Conservation (phyloP, 768 basidiomycete species). For the Phylloporus sp. region DNA sequence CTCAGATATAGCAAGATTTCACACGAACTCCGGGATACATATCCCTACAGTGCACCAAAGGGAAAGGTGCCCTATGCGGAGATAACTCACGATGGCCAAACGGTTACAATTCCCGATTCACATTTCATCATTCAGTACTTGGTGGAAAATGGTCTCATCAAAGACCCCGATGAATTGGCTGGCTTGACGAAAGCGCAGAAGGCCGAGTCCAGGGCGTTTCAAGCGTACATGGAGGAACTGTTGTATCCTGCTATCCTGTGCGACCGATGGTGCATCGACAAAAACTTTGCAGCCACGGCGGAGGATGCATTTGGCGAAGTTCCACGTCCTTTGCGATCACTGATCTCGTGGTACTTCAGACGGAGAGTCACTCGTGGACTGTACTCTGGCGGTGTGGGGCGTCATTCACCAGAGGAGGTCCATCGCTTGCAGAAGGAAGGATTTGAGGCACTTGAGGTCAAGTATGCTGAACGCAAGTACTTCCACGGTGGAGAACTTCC, state of each 20-base stretch:
- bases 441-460: constrained; percentile 28
- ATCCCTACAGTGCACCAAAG: constrained; percentile 28
- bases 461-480: constrained; percentile 21
- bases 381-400: constrained; percentile 26
- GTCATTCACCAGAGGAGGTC: constrained; percentile 33
- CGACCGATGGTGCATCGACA: constrained; percentile 30
- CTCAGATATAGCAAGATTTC: constrained; percentile 24
- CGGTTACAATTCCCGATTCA: constrained; percentile 25
- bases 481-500: constrained; percentile 27
- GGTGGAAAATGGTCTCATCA: constrained; percentile 21
- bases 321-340: constrained; percentile 18
- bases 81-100: constrained; percentile 23
- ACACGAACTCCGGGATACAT: constrained; percentile 25
- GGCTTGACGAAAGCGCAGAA: constrained; percentile 24
- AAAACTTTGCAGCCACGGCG: constrained; percentile 19
- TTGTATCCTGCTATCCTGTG: constrained; percentile 28
- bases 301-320: constrained; percentile 12
- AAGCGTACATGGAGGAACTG: constrained; percentile 30
- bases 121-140: constrained; percentile 34
- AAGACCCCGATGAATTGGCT: constrained; percentile 28
- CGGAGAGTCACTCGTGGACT: constrained; percentile 16
- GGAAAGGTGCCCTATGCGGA: constrained; percentile 33
- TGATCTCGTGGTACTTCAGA: constrained; percentile 22
- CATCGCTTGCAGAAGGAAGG: constrained; percentile 28
- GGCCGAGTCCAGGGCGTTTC: constrained; percentile 34